phyloP scores from a whole-genome alignment of 129 eudicot species.

The Ambrosia artemisiifolia region DNA sequence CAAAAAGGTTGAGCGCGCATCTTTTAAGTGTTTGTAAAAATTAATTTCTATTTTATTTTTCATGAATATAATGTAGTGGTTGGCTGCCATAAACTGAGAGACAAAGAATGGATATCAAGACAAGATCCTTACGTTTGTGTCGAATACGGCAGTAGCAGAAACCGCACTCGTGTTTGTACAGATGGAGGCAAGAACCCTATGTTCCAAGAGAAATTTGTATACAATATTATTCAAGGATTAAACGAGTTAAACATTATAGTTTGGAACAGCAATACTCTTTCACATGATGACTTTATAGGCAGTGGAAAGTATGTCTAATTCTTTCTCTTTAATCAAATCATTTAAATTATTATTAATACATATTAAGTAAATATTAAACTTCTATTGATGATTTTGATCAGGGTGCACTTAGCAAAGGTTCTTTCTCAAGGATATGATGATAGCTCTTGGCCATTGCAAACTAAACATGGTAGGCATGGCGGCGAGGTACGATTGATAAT shows the following conservation, averaged over 20 bases:
- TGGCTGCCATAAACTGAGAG: constrained; percentile 65
- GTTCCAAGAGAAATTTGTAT: constrained; percentile 85
- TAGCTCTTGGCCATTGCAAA: constrained; percentile 70
- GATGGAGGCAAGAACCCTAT: constrained; percentile 89
- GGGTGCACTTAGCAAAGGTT: constrained; percentile 63
- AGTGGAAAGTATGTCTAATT: constrained; percentile 58
- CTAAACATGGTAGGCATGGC: constrained; percentile 71
- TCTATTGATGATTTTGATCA: not conserved
- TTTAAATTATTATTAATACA: not conserved
- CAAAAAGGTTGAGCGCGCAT: no score
- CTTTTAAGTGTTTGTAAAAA: no score
- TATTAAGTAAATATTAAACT: not conserved
- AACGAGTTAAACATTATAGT: constrained; percentile 67
- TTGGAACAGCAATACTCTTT: constrained; percentile 82
- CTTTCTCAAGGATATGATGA: constrained; percentile 68
- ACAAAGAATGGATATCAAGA: constrained; percentile 93
- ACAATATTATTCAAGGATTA: constrained; percentile 63
- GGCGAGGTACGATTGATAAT: constrained; percentile 88
- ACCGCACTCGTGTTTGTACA: constrained; percentile 70
- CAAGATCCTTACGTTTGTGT: constrained; percentile 93
- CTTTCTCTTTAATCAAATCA: not conserved
- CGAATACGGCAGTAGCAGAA: constrained; percentile 66
- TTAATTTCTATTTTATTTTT: not conserved
- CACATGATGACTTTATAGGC: constrained; percentile 75
- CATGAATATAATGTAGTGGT: constrained; percentile 50